Conservation (phyloP, 1,139 yeast species). For the Geotrichum fermentans region DNA sequence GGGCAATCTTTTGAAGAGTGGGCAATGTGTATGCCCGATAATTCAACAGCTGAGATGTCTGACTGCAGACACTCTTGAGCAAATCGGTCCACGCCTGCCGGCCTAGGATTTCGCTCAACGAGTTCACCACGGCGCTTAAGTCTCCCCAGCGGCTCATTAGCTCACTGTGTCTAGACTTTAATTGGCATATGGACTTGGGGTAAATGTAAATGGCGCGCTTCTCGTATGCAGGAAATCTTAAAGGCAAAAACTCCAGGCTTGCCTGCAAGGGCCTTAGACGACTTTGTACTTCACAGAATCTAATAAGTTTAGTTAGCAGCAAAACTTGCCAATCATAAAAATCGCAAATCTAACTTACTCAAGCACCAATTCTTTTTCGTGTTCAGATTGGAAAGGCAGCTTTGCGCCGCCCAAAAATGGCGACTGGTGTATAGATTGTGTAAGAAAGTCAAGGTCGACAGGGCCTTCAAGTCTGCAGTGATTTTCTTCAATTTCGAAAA, state of each 20-base stretch:
- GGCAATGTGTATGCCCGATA: constrained; percentile 26
- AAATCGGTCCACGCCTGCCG: constrained; percentile 1
- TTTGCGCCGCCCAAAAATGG: background rate
- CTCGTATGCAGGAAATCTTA: constrained; percentile 48
- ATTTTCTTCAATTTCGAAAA: constrained; percentile 36
- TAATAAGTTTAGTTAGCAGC: background rate
- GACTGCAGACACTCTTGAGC: constrained; percentile 1
- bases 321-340: constrained; percentile 10
- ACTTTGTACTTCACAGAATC: constrained; percentile 2
- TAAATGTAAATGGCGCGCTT: constrained; percentile 35
- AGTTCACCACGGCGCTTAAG: constrained; percentile 33
- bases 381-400: constrained; percentile 9
- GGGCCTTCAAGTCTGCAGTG: background rate
- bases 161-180: constrained; percentile 42
- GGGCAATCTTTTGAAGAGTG: background rate
- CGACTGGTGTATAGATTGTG: constrained; percentile 2
- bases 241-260: constrained; percentile 56
- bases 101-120: background rate
- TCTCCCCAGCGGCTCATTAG: constrained; percentile 43
- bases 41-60: constrained; percentile 27
- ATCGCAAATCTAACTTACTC: constrained; percentile 18
- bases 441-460: constrained; percentile 1
- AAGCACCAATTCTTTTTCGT: constrained; percentile 4
- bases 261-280: constrained; percentile 50
- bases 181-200: constrained; percentile 38